phyloP scores from a whole-genome alignment of 768 basidiomycete genomes.

The Fomitopsis serialis region DNA sequence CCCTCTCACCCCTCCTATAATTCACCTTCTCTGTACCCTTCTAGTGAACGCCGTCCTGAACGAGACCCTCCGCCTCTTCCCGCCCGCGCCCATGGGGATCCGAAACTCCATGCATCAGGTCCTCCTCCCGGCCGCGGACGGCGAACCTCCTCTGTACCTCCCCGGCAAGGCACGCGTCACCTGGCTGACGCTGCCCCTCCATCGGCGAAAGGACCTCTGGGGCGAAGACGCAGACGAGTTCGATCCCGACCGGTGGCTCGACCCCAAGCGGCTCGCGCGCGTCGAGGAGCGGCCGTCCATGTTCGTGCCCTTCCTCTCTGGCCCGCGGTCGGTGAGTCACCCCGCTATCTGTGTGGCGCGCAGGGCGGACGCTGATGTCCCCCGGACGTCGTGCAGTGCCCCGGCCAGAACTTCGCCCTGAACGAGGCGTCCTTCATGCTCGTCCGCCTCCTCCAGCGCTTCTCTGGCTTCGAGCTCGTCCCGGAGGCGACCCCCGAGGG shows the following conservation, averaged over 20 bases:
- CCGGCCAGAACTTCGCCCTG: constrained; percentile 48
- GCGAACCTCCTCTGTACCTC: not conserved
- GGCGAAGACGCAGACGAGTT: constrained; percentile 61
- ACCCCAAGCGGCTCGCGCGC: constrained; percentile 52
- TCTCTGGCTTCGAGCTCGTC: constrained; percentile 40
- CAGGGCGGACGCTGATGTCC: not conserved
- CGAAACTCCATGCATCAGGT: not conserved
- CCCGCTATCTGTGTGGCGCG: not conserved
- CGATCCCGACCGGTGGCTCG: constrained; percentile 66
- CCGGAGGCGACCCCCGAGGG: constrained; percentile 37
- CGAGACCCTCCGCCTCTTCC: constrained; percentile 19
- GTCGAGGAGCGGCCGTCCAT: constrained; percentile 52
- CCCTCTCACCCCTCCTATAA: not conserved
- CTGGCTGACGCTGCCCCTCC: constrained; percentile 28
- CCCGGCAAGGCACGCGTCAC: not conserved
- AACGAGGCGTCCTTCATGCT: constrained; percentile 61
- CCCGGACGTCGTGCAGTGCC: not conserved
- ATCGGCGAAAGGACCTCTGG: constrained; percentile 59
- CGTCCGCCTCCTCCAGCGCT: constrained; percentile 50
- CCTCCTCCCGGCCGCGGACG: not conserved
- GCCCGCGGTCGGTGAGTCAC: constrained; percentile 16
- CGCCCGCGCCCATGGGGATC: not conserved
- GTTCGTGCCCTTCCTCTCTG: constrained; percentile 28
- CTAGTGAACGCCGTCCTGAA: constrained; percentile 11
- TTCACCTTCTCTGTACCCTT: not conserved